Evolutionary conservation across 495 filamentous ascomycete genomes (phyloP).

Genomic region (Amniculicola lignicola): DNA sequence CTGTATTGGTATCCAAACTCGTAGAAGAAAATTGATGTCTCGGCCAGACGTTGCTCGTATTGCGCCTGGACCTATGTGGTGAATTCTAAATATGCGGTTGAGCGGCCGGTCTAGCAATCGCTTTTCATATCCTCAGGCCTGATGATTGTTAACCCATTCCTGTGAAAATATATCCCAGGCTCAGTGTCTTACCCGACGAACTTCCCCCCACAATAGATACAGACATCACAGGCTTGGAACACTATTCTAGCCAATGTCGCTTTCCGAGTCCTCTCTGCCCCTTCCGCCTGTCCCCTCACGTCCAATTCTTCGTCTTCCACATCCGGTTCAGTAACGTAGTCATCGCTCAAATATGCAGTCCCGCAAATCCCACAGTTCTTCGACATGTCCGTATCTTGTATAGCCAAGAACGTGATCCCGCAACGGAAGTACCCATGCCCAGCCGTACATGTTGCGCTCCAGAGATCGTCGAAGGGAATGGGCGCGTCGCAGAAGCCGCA

Average conservation of each 20-base stretch:
- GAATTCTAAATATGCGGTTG: no score
- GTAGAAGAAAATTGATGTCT: no score
- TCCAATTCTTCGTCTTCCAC: background rate
- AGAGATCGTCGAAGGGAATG: constrained; percentile 41
- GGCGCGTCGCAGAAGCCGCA: constrained; percentile 50
- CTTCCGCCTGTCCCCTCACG: background rate
- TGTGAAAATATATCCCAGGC: no score
- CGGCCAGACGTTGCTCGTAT: no score
- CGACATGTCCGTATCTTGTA: constrained; percentile 54
- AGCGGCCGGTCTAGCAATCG: no score
- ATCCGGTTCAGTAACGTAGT: constrained; percentile 26
- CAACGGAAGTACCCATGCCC: constrained; percentile 57
- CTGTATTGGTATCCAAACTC: no score
- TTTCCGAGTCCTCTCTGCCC: background rate
- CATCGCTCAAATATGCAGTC: constrained; percentile 51
- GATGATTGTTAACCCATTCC: no score
- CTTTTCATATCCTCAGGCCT: no score
- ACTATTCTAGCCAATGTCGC: constrained; percentile 37
- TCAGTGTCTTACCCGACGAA: constrained; percentile 39
- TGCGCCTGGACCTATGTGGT: no score
- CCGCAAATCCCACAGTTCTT: constrained; percentile 55
- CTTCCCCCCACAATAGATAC: constrained; percentile 55
- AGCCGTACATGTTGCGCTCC: constrained; percentile 44
- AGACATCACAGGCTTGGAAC: constrained; percentile 52
- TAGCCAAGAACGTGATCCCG: constrained; percentile 52